Evolutionary conservation across 1,284 basidiomycete genomes (phyloP).

Genomic region (Meira miltonrushii): DNA sequence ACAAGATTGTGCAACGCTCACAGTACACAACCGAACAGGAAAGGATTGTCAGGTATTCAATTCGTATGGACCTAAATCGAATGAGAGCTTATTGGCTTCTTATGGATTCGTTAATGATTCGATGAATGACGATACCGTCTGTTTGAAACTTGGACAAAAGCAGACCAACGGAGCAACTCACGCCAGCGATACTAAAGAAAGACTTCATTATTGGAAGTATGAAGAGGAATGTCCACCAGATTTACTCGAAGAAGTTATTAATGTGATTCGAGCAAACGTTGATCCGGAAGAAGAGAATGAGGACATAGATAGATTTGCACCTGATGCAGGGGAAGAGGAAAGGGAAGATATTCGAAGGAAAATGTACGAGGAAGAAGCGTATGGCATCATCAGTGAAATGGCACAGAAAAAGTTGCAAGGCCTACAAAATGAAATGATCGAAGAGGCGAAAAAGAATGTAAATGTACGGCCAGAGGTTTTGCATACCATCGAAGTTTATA

Average conservation of each 20-base stretch:
- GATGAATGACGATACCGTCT: constrained; percentile 7
- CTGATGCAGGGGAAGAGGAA: too few relatives aligned
- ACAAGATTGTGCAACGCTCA: constrained; percentile 6
- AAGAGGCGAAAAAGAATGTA: too few relatives aligned
- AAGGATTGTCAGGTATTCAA: constrained; percentile 35
- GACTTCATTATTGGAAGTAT: background rate
- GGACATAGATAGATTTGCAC: too few relatives aligned
- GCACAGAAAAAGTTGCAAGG: too few relatives aligned
- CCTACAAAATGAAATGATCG: too few relatives aligned
- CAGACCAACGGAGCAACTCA: constrained; percentile 4
- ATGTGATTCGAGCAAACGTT: too few relatives aligned
- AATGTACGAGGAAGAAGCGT: too few relatives aligned
- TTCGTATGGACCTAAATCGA: constrained; percentile 49
- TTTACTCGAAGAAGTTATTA: background rate
- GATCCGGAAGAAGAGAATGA: too few relatives aligned
- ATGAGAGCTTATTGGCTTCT: constrained; percentile 40
- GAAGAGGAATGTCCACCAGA: background rate
- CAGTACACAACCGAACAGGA: constrained; percentile 1
- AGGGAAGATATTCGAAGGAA: too few relatives aligned
- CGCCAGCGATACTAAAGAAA: background rate
- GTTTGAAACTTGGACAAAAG: constrained; percentile 4
- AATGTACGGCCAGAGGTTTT: too few relatives aligned
- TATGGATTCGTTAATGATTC: constrained; percentile 35
- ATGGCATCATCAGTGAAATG: too few relatives aligned
- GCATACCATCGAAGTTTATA: too few relatives aligned